These are phyloP conservation scores for Xylariaceae sp. DNA, from an alignment of 2,329 filamentous ascomycete genomes.

Conservation along the genomic window DNA sequence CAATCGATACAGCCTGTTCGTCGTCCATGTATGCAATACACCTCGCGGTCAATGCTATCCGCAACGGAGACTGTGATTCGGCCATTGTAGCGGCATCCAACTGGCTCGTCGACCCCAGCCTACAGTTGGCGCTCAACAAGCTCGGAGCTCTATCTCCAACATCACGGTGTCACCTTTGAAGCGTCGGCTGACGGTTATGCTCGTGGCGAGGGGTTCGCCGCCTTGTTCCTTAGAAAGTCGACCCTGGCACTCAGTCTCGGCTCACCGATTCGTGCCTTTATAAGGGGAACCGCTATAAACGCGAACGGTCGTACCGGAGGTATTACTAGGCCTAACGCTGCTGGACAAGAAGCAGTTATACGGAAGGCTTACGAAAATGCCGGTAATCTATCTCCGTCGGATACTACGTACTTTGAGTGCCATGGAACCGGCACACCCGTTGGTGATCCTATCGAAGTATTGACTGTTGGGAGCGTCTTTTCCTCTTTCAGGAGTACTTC, in stretches of 20 bases:
- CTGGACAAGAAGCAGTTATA: slow-evolving; percentile 21
- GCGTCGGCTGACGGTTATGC: slow-evolving; percentile 19
- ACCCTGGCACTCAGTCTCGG: slow-evolving; percentile 6
- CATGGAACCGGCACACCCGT: slow-evolving; percentile 34
- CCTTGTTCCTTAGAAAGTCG: slow-evolving; percentile 20
- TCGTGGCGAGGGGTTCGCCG: slow-evolving; percentile 16
- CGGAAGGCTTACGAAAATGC: slow-evolving; percentile 19
- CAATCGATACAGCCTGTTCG: slow-evolving; percentile 34
- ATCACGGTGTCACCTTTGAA: slow-evolving; percentile 15
- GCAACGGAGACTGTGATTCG: slow-evolving; percentile 15
- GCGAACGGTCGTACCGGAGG: slow-evolving; percentile 20
- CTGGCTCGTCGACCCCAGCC: slow-evolving; percentile 22
- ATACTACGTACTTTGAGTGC: slow-evolving; percentile 17
- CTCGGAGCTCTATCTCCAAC: slow-evolving; percentile 18
- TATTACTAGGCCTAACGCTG: slow-evolving; percentile 18
- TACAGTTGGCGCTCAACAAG: slow-evolving; percentile 14
- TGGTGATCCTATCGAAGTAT: slow-evolving; percentile 36
- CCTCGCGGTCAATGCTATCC: slow-evolving; percentile 17
- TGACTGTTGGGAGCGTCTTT: slow-evolving; percentile 25
- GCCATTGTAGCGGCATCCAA: slow-evolving; percentile 28
- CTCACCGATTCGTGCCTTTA: slow-evolving; percentile 17
- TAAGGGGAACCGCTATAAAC: slow-evolving; percentile 21
- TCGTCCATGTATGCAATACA: slow-evolving; percentile 30
- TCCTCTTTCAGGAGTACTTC: slow-evolving; percentile 11
- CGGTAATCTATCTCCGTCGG: slow-evolving; percentile 9